Percentiles rank a stretch among this genome's conserved stretches.
Evolutionary conservation across 257 asterid species (phyloP).

Genomic region (Penstemon davidsonii): DNA sequence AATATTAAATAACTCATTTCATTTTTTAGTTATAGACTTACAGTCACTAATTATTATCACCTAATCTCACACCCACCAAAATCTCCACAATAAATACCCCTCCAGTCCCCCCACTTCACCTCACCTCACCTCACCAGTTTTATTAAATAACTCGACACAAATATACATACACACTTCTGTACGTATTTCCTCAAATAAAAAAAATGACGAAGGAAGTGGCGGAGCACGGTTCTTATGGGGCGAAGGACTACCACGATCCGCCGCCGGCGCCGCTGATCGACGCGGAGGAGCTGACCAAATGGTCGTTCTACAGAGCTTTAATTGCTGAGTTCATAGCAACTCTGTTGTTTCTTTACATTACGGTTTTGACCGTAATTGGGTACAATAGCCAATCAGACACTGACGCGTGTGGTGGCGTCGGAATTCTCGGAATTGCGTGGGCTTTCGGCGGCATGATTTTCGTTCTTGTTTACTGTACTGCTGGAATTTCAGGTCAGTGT

Average conservation of each 20-base stretch:
- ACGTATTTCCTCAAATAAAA: not conserved
- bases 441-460: conserved; percentile 83
- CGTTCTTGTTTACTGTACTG: conserved; percentile 56
- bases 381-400: conserved; percentile 44
- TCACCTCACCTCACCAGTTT: not conserved
- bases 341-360: conserved; percentile 57
- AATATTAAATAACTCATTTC: too few relatives aligned
- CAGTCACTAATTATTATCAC: too few relatives aligned
- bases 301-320: too few relatives aligned
- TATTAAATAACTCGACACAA: not conserved
- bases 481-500: conserved; percentile 47
- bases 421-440: conserved; percentile 77
- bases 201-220: conserved; percentile 45
- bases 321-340: too few relatives aligned
- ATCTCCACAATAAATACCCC: not conserved
- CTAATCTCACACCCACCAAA: too few relatives aligned
- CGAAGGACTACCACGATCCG: conserved; percentile 39
- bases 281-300: too few relatives aligned
- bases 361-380: conserved; percentile 62
- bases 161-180: not conserved
- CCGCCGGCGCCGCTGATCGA: too few relatives aligned
- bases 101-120: not conserved
- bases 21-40: too few relatives aligned
- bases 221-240: conserved; percentile 48
- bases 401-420: conserved; percentile 60